These are phyloP conservation scores for Spathaspora sp. DNA, from an alignment of 805 yeast species.

Conservation along the genomic window DNA sequence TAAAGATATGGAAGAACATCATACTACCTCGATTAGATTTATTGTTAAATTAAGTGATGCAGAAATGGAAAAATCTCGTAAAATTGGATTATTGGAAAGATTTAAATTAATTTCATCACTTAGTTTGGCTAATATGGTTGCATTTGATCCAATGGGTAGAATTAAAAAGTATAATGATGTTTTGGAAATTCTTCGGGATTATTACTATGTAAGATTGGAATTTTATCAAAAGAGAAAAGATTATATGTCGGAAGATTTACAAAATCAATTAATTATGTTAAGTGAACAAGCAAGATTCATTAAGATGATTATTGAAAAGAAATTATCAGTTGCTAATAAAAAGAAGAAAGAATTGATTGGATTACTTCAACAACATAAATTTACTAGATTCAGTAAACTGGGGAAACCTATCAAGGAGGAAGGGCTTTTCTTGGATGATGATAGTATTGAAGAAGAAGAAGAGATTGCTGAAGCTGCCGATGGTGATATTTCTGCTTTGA, in stretches of 20 bases:
- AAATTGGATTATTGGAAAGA: constrained; percentile 76
- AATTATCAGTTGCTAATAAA: constrained; percentile 70
- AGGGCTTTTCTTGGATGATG: constrained; percentile 20
- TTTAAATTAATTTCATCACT: constrained; percentile 73
- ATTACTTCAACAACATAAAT: constrained; percentile 59
- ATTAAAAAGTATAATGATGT: constrained; percentile 77
- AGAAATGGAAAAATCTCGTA: constrained; percentile 77
- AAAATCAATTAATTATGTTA: constrained; percentile 71
- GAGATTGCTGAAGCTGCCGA: constrained; percentile 37
- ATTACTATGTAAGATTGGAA: constrained; percentile 81
- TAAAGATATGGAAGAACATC: constrained; percentile 93
- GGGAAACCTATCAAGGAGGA: constrained; percentile 55
- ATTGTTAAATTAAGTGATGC: constrained; percentile 69
- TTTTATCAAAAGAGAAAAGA: constrained; percentile 91
- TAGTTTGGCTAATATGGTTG: constrained; percentile 85
- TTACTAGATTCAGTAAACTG: constrained; percentile 71
- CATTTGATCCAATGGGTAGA: constrained; percentile 86
- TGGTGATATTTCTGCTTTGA: constrained; percentile 14
- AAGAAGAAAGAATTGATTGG: constrained; percentile 61
- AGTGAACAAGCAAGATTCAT: constrained; percentile 87
- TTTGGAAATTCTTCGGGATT: constrained; percentile 77
- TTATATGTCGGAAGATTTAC: constrained; percentile 60
- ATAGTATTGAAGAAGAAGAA: constrained; percentile 32
- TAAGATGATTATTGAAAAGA: constrained; percentile 78
- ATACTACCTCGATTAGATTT: constrained; percentile 75